A percentile compares a stretch with the other conserved stretches of the same genome.
These are phyloP conservation scores for Populus euphratica DNA, from an alignment of 345 rosid genomes.

Conservation along the genomic window DNA sequence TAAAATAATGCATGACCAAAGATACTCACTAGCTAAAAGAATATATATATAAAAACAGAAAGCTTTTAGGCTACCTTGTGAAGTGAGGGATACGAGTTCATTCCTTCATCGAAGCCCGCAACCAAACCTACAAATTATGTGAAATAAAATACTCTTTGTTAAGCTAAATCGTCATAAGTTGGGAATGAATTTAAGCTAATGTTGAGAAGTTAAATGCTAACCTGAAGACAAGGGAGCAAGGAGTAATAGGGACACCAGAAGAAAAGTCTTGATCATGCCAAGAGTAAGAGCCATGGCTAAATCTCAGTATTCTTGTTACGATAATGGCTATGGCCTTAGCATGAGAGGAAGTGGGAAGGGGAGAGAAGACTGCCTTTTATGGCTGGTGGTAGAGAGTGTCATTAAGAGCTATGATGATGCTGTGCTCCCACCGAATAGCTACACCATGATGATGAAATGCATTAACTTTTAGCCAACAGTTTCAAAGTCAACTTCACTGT, in stretches of 20 bases:
- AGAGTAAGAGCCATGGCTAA: conserved; percentile 36
- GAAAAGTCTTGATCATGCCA: conserved; percentile 39
- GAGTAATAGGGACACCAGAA: conserved; percentile 39
- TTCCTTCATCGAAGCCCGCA: conserved; percentile 38
- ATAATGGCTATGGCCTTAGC: neutral
- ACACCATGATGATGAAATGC: conserved; percentile 41
- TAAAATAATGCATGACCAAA: neutral
- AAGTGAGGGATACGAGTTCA: conserved; percentile 22
- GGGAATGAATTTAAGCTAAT: neutral
- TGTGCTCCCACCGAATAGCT: conserved; percentile 47
- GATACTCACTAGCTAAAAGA: too few species aligned
- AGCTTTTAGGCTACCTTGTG: conserved; percentile 20
- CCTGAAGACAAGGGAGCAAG: conserved; percentile 37
- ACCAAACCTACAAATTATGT: conserved; percentile 19
- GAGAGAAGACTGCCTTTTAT: conserved; percentile 20
- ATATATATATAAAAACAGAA: neutral
- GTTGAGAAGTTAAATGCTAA: neutral
- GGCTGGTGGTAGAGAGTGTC: conserved; percentile 19
- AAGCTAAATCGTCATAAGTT: neutral
- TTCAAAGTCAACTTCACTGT: conserved; percentile 43
- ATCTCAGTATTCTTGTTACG: neutral
- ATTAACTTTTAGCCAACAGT: conserved; percentile 22
- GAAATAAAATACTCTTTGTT: neutral
- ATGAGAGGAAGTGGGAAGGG: conserved; percentile 18
- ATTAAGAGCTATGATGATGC: conserved; percentile 18